Evolutionary conservation across 2,329 filamentous ascomycete species (phyloP).

Genomic region (Akanthomyces muscarius): DNA sequence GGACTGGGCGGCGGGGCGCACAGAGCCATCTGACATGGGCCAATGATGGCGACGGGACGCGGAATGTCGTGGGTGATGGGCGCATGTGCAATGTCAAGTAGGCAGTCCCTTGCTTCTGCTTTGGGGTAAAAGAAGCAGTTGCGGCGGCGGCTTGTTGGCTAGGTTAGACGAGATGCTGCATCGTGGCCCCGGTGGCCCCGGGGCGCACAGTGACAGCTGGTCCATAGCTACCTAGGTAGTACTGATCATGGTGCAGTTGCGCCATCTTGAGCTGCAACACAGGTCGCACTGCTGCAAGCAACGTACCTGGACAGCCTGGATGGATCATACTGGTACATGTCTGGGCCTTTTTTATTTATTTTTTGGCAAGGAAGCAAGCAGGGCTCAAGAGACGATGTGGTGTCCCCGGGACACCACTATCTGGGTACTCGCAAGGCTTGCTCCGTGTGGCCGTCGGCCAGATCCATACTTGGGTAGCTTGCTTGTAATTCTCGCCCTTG

Average conservation of each 20-base stretch:
- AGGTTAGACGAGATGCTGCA: no score
- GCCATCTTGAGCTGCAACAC: no score
- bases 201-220: no score
- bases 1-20: constrained; percentile 11
- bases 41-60: constrained; percentile 13
- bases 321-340: no score
- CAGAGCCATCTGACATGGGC: constrained; percentile 13
- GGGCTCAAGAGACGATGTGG: no score
- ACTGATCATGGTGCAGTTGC: no score
- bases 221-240: no score
- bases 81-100: constrained; percentile 12
- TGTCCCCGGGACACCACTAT: neutral
- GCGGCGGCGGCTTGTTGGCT: neutral
- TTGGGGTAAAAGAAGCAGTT: neutral
- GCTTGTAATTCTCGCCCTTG: neutral
- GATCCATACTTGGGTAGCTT: constrained; percentile 2
- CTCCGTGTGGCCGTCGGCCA: neutral
- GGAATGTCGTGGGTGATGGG: constrained; percentile 15
- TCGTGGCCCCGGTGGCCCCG: no score
- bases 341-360: no score
- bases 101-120: neutral
- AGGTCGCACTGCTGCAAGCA: no score
- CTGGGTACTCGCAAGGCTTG: neutral
- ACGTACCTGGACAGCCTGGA: no score
- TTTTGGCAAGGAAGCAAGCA: no score